Conservation (phyloP, 768 basidiomycete species). For the Hypholoma fasciculare region DNA sequence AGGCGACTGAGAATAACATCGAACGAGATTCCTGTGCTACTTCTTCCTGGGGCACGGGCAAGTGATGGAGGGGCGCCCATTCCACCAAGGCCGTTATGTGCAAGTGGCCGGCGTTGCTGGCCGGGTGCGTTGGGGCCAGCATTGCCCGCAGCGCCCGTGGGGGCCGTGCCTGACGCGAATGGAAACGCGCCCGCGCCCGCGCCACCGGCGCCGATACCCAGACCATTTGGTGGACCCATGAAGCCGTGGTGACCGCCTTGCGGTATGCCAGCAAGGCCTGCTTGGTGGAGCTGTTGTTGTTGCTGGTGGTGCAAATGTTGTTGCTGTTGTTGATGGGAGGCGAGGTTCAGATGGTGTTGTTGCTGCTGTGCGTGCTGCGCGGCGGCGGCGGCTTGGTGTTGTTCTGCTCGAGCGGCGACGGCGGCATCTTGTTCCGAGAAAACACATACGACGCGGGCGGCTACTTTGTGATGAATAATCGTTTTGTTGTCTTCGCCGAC, state of each 20-base stretch:
- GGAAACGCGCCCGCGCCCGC: not conserved
- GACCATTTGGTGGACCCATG: not conserved
- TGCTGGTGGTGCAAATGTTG: not conserved
- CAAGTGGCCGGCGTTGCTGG: not conserved
- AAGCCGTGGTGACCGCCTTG: not conserved
- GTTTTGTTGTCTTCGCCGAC: conserved; percentile 98
- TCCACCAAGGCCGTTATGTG: conserved; percentile 7
- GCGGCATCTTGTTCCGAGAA: conserved; percentile 85
- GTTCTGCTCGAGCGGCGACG: conserved; percentile 69
- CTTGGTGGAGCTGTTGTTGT: not conserved
- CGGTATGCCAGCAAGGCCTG: not conserved
- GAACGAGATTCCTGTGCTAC: conserved; percentile 71
- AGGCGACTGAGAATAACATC: conserved; percentile 88
- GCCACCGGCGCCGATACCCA: not conserved
- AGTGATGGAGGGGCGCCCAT: conserved; percentile 10
- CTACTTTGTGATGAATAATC: conserved; percentile 98
- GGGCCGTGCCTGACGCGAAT: no score
- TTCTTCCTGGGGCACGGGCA: conserved; percentile 69
- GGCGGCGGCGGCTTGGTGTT: conserved; percentile 46
- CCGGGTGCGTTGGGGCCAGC: not conserved
- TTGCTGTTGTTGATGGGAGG: not conserved
- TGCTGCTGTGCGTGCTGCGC: conserved; percentile 41
- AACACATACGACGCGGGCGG: conserved; percentile 89
- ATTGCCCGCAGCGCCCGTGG: not conserved
- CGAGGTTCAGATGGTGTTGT: conserved; percentile 21